Conservation (phyloP, 169 alveolate genomes). For the Plasmodium blacklocki region DNA sequence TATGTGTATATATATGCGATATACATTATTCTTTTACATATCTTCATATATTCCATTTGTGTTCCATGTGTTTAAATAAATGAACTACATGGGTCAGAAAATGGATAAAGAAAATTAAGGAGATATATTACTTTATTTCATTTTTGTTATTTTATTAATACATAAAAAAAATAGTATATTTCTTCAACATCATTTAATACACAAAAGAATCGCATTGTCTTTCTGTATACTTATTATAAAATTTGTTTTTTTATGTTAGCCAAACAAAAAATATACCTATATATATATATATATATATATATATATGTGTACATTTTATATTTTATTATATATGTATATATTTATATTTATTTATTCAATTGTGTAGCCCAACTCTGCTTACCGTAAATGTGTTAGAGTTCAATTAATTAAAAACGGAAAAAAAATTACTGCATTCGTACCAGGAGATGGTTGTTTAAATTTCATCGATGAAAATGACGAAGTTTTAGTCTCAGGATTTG, state of each 20-base stretch:
- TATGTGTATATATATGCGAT: neutral
- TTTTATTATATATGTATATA: conserved; percentile 2
- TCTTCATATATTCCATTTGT: conserved; percentile 44
- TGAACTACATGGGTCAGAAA: conserved; percentile 58
- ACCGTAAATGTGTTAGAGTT: conserved; percentile 99
- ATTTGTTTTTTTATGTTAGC: neutral
- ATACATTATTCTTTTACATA: neutral
- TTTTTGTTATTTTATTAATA: conserved; percentile 27
- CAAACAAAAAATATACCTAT: neutral
- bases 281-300: neutral
- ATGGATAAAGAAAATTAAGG: conserved; percentile 63
- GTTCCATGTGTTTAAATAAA: conserved; percentile 43
- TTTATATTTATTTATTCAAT: neutral
- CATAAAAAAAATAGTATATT: conserved; percentile 35
- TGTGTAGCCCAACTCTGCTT: conserved; percentile 99
- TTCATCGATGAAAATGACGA: conserved; percentile 99
- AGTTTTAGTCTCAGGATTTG: conserved; percentile 99
- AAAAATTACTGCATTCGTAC: conserved; percentile 99
- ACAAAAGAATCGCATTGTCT: neutral
- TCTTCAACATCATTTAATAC: conserved; percentile 6
- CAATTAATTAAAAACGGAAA: conserved; percentile 99
- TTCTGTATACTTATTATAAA: neutral
- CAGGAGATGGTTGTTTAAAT: conserved; percentile 99
- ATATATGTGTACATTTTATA: neutral
- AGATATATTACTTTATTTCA: neutral